These are phyloP conservation scores for Nakaseomyces bracarensis DNA, from an alignment of 1,139 yeast genomes.

Conservation along the genomic window DNA sequence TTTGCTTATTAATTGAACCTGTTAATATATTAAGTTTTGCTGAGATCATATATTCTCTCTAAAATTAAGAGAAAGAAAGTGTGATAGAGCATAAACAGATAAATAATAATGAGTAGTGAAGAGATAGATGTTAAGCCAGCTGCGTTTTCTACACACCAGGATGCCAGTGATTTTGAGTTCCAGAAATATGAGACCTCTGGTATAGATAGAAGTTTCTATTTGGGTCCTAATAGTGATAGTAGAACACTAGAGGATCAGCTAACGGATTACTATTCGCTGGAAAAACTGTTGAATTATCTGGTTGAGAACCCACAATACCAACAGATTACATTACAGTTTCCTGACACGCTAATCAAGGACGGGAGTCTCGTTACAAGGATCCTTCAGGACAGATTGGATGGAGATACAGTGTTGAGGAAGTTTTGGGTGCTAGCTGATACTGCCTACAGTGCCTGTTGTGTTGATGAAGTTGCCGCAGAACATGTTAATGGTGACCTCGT, in stretches of 20 bases:
- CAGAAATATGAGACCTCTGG: constrained; percentile 33
- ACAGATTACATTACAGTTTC: constrained; percentile 78
- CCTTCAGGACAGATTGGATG: constrained; percentile 25
- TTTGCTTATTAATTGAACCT: no score
- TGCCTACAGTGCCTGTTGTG: constrained; percentile 90
- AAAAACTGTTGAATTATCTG: constrained; percentile 38
- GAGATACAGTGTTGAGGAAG: constrained; percentile 24
- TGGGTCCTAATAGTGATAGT: constrained; percentile 26
- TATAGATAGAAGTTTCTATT: constrained; percentile 35
- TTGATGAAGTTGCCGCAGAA: constrained; percentile 94
- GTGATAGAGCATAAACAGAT: background rate
- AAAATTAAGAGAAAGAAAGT: background rate
- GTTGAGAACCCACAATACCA: constrained; percentile 34
- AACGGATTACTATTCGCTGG: constrained; percentile 45
- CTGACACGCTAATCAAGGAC: constrained; percentile 71
- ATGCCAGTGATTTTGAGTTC: constrained; percentile 43
- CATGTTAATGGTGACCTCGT: constrained; percentile 83
- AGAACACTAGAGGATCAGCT: constrained; percentile 34
- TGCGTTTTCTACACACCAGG: constrained; percentile 52
- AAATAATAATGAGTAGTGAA: background rate
- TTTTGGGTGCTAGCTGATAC: constrained; percentile 88
- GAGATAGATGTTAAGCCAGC: constrained; percentile 35
- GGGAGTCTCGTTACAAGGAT: constrained; percentile 59
- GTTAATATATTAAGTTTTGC: no score
- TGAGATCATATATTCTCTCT: no score